Evolutionary conservation across 352 stramenopile species (phyloP).

Genomic region (Globisporangium mamillatum): DNA sequence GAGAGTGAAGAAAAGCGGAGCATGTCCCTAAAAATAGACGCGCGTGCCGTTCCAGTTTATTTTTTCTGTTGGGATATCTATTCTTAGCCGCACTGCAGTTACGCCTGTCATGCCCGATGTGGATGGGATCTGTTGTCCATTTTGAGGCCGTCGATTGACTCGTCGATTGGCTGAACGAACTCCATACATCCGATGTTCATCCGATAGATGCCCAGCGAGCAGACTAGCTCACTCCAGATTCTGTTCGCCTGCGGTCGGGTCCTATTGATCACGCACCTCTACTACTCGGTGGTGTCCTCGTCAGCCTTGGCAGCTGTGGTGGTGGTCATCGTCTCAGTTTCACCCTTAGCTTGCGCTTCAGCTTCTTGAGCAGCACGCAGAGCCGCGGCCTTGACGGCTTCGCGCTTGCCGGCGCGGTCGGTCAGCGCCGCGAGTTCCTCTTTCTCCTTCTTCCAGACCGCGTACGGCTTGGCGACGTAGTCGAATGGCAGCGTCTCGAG

Average conservation of each 20-base stretch:
- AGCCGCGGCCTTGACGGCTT: constrained; percentile 29
- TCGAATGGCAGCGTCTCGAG: constrained; percentile 69
- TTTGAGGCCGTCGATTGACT: too few species aligned
- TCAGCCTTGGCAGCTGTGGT: constrained; percentile 1
- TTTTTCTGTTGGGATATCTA: neutral
- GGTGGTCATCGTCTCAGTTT: neutral
- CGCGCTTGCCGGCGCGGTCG: constrained; percentile 39
- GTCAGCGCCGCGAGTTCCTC: constrained; percentile 45
- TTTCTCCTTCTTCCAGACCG: constrained; percentile 77
- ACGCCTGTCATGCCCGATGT: neutral
- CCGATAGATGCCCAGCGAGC: neutral
- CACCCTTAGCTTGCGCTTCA: neutral
- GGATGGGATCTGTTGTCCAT: too few species aligned
- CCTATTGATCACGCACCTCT: neutral
- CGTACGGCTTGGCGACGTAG: constrained; percentile 56
- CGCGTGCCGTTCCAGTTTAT: neutral
- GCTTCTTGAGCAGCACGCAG: constrained; percentile 12
- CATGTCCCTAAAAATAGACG: too few species aligned
- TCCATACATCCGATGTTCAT: too few species aligned
- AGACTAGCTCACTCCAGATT: neutral
- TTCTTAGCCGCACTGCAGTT: neutral
- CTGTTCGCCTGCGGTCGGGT: neutral
- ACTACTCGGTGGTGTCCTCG: neutral
- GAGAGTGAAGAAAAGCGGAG: neutral
- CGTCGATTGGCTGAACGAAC: too few species aligned